Percentiles rank a stretch among this genome's conserved stretches.
Conservation (phyloP, 176 grass and related monocot species). For the Triticum timopheevii region DNA sequence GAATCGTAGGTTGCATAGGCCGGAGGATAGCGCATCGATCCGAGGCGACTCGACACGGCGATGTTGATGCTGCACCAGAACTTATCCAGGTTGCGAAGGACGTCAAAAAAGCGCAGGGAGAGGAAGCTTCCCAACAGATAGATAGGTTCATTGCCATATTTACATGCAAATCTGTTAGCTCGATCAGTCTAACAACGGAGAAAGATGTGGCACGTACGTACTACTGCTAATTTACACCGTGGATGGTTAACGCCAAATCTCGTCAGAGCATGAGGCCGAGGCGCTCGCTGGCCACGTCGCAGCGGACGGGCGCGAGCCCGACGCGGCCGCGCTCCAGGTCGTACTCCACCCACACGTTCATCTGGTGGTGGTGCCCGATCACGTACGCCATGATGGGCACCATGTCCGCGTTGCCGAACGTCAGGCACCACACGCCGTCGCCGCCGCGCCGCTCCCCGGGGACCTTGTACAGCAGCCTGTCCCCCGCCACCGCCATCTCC, state of each 20-base stretch:
- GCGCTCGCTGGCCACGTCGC: slow-evolving; percentile 85
- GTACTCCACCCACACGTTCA: slow-evolving; percentile 99
- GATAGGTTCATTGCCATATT: slow-evolving; percentile 26
- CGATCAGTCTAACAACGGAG: background rate
- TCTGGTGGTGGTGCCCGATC: slow-evolving; percentile 98
- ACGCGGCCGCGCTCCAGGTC: slow-evolving; percentile 90
- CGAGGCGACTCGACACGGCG: background rate
- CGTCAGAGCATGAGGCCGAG: slow-evolving; percentile 75
- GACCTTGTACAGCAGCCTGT: slow-evolving; percentile 80
- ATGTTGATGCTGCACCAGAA: background rate
- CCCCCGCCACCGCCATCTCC: slow-evolving; percentile 63
- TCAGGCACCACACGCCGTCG: slow-evolving; percentile 85
- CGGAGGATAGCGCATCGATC: too few species aligned
- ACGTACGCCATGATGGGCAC: slow-evolving; percentile 87
- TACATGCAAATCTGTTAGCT: slow-evolving; percentile 18
- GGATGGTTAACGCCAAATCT: background rate
- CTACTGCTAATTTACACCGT: slow-evolving; percentile 1
- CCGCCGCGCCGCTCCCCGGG: slow-evolving; percentile 58
- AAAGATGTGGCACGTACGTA: background rate
- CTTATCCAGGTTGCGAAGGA: background rate
- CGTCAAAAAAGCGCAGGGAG: background rate
- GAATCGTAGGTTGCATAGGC: background rate
- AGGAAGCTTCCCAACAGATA: background rate
- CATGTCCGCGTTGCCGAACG: slow-evolving; percentile 91
- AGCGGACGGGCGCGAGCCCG: slow-evolving; percentile 75